Evolutionary conservation across 2,329 filamentous ascomycete species (phyloP).

Genomic region (Lecanicillium sp.): DNA sequence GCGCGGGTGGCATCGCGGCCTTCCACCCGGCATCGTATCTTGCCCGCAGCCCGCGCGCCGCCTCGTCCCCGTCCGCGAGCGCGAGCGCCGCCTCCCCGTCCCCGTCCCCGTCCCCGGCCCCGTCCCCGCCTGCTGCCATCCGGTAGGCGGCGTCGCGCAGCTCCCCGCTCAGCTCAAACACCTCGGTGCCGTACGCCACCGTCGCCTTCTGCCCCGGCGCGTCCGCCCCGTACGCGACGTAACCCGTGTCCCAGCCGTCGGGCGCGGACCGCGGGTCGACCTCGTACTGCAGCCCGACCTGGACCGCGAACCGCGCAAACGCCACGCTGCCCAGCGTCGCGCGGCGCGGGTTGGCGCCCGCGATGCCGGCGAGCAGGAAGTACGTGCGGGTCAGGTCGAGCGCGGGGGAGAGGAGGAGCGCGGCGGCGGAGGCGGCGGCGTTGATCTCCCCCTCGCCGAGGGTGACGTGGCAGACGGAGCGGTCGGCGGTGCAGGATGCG

Average conservation of each 20-base stretch:
- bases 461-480: slow-evolving; percentile 61
- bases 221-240: slow-evolving; percentile 57
- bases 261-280: slow-evolving; percentile 66
- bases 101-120: too few species aligned
- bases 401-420: slow-evolving; percentile 52
- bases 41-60: slow-evolving; percentile 40
- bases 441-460: slow-evolving; percentile 70
- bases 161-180: slow-evolving; percentile 58
- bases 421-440: slow-evolving; percentile 59
- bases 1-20: slow-evolving; percentile 42
- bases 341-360: slow-evolving; percentile 64
- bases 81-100: slow-evolving; percentile 46
- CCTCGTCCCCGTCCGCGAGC: slow-evolving; percentile 41
- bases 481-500: slow-evolving; percentile 56
- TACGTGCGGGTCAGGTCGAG: slow-evolving; percentile 65
- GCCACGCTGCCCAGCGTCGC: slow-evolving; percentile 62
- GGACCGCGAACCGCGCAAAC: slow-evolving; percentile 63
- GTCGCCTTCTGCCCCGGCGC: slow-evolving; percentile 51
- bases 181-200: slow-evolving; percentile 61
- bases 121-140: too few species aligned
- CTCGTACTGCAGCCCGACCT: slow-evolving; percentile 71
- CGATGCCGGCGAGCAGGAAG: slow-evolving; percentile 67
- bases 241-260: slow-evolving; percentile 58
- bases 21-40: slow-evolving; percentile 39
- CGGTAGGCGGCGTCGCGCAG: slow-evolving; percentile 48